Evolutionary conservation across 108 stramenopile genomes (phyloP), one percentile per base, ranked within the genome.

Genomic region (Nitzschia sp.): DNA sequence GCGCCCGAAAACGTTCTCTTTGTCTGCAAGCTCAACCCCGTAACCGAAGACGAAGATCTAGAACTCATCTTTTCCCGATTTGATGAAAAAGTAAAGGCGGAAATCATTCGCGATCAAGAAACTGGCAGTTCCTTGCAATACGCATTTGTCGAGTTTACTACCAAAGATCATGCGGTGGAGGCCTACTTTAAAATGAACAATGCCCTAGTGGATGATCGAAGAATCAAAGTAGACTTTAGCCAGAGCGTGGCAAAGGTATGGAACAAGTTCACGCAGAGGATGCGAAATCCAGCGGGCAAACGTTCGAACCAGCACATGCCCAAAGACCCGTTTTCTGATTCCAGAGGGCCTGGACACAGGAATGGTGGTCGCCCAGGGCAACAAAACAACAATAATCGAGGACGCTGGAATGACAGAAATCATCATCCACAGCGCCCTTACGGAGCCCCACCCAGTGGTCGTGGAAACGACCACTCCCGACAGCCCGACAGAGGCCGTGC

Each of bases 101-200:
- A 98, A 51, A 98, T 99, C 51, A 89, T 97, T 63, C 88, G 97
- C 6, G 99, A 99, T 75, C 89, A 78, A 19, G 87, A 98, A 38
- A 97, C 98, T 3, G 98, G 98, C 11, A 90, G 85, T 45, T 94
- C 93, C 26, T 74, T 99, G 0, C 95, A 98, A 48, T 99, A 98
- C 77, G 98, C 97, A 13, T 99, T 99, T 78, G 91, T 97, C 11
- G 97, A 98, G 72, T 99, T 98, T 72, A 84, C 84, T 35, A 82
- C 78, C 5, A 86, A 91, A 11, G 87, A 94, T 63, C 76, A 87
- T 38, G 97, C 96, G 55, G 85, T 83, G 25, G 96, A 98, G 71
- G 99, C 99, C 1, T 99, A 96, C 81, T 92, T 97, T 60, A 98
- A 98, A 87, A 99, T 99, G 99, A 98, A 99, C 76, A 98, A 99